These are phyloP conservation scores for Mucuna pruriens DNA, from an alignment of 306 rosid species.

Conservation along the genomic window DNA sequence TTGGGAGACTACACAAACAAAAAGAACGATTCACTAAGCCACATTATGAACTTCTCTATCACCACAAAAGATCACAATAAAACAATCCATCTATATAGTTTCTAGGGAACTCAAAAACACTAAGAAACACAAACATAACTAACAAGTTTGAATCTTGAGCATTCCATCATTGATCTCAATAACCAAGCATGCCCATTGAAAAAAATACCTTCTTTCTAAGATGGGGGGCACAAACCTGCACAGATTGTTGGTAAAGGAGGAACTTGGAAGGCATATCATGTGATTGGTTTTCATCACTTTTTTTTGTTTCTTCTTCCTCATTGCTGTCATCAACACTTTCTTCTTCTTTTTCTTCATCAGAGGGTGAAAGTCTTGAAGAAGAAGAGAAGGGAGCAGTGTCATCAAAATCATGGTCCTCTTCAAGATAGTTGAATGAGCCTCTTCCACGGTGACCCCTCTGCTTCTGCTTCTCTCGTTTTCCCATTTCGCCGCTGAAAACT, in stretches of 20 bases:
- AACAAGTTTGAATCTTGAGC: not conserved
- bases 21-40: slow-evolving; percentile 31
- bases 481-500: slow-evolving; percentile 45
- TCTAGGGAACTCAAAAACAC: not conserved
- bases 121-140: not conserved
- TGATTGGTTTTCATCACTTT: slow-evolving; percentile 44
- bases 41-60: slow-evolving; percentile 26
- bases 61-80: not conserved
- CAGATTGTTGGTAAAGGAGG: slow-evolving; percentile 83
- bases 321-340: slow-evolving; percentile 15
- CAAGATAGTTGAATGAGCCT: slow-evolving; percentile 44
- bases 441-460: slow-evolving; percentile 54
- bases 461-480: slow-evolving; percentile 55
- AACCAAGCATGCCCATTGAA: not conserved
- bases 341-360: slow-evolving; percentile 38
- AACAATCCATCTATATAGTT: not conserved
- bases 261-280: slow-evolving; percentile 77
- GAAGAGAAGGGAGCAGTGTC: slow-evolving; percentile 42
- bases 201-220: not conserved
- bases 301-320: slow-evolving; percentile 16
- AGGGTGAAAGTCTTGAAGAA: slow-evolving; percentile 30
- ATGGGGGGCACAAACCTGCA: slow-evolving; percentile 65
- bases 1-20: slow-evolving; percentile 74
- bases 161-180: slow-evolving; percentile 16
- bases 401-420: slow-evolving; percentile 51